These are phyloP conservation scores for Selaginella tamariscina DNA, from an alignment of 75 land plant species.

Conservation along the genomic window DNA sequence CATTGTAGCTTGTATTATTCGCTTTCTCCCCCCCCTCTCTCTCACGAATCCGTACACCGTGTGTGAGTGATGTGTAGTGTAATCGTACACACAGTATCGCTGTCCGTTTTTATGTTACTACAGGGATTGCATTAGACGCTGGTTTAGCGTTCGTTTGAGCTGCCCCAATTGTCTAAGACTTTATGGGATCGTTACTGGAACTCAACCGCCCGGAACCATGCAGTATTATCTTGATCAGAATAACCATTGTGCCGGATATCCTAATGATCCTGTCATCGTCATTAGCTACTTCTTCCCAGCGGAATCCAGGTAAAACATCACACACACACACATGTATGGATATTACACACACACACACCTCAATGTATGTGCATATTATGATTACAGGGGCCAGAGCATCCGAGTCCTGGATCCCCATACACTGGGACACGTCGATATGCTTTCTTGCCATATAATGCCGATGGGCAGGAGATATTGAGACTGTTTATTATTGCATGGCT, in stretches of 20 bases:
- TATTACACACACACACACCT: neutral
- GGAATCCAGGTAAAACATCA: slow-evolving; percentile 22
- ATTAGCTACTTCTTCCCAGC: slow-evolving; percentile 24
- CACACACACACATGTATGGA: neutral
- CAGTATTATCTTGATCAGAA: slow-evolving; percentile 1
- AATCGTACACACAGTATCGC: no score
- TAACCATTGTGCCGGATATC: slow-evolving; percentile 22
- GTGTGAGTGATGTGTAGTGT: no score
- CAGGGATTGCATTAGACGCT: slow-evolving; percentile 18
- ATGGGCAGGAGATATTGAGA: slow-evolving; percentile 29
- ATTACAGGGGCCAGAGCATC: slow-evolving; percentile 28
- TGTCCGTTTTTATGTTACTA: no score
- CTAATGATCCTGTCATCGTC: slow-evolving; percentile 17
- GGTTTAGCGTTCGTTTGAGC: slow-evolving; percentile 24
- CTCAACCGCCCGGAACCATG: slow-evolving; percentile 27
- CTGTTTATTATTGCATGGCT: slow-evolving; percentile 34
- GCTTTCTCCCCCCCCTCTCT: no score
- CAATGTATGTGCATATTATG: slow-evolving; percentile 8
- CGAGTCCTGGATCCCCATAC: slow-evolving; percentile 27
- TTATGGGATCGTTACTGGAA: slow-evolving; percentile 26
- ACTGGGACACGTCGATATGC: slow-evolving; percentile 28
- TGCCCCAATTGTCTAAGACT: slow-evolving; percentile 21
- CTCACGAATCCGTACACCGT: no score
- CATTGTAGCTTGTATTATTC: no score
- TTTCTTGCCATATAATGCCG: slow-evolving; percentile 26